These are phyloP conservation scores for Salicornia ramosissima DNA, from an alignment of 148 eudicot genomes.

Conservation along the genomic window DNA sequence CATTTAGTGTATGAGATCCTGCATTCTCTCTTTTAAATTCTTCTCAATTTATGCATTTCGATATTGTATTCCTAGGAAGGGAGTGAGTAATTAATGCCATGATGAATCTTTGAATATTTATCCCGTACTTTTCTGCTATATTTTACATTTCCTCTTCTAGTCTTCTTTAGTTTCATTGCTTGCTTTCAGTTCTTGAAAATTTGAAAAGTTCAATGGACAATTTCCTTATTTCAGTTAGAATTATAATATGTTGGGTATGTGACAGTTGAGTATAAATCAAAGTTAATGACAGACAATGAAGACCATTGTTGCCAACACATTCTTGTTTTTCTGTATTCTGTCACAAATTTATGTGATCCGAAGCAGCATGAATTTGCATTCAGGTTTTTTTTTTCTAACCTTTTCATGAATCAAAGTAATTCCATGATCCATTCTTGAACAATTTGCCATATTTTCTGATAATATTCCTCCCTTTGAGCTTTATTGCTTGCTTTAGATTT, in stretches of 20 bases:
- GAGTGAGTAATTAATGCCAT: neutral
- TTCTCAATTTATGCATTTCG: neutral
- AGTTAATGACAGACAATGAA: neutral
- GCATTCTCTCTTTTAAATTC: neutral
- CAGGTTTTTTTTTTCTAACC: too few species aligned
- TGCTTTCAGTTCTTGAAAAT: too few species aligned
- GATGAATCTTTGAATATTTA: neutral
- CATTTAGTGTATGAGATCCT: constrained; percentile 65
- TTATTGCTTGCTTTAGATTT: neutral
- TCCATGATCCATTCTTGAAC: too few species aligned
- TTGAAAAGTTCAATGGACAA: too few species aligned
- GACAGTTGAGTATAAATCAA: too few species aligned
- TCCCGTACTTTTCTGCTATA: neutral
- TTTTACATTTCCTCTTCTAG: too few species aligned
- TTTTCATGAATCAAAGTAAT: too few species aligned
- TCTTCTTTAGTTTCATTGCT: too few species aligned
- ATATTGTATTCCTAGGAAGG: neutral
- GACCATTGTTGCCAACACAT: neutral
- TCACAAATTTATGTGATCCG: neutral
- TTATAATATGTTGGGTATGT: too few species aligned
- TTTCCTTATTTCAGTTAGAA: too few species aligned
- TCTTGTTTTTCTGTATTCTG: neutral
- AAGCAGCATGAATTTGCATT: too few species aligned
- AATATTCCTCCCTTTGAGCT: neutral
- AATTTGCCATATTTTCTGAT: too few species aligned